Evolutionary conservation across 2,329 filamentous ascomycete species (phyloP).

Genomic region (Diaporthe humulicola): DNA sequence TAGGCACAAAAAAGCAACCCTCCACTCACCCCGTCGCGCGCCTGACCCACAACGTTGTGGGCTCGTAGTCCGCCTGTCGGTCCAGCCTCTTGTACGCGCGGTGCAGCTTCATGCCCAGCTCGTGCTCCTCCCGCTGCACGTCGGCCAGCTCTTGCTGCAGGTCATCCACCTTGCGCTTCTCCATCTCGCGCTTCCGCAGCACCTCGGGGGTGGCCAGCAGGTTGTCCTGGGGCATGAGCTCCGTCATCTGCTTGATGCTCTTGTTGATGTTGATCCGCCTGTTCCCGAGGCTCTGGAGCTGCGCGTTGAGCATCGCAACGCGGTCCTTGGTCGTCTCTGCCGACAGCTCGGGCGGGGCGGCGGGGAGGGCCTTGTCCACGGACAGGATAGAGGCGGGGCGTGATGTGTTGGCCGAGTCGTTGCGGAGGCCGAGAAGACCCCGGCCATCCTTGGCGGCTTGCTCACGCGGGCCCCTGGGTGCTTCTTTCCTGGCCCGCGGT

Average conservation of each 20-base stretch:
- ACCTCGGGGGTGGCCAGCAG: conserved; percentile 77
- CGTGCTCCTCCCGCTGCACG: conserved; percentile 81
- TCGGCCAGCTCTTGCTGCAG: conserved; percentile 78
- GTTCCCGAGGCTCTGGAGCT: conserved; percentile 74
- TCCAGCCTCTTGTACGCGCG: conserved; percentile 82
- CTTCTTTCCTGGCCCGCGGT: conserved; percentile 27
- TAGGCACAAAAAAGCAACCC: conserved; percentile 3
- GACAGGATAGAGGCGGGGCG: conserved; percentile 51
- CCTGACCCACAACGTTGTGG: conserved; percentile 82
- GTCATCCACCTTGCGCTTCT: conserved; percentile 76
- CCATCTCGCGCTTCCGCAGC: conserved; percentile 64
- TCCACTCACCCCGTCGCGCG: conserved; percentile 71
- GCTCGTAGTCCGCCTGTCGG: conserved; percentile 73
- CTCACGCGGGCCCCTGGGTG: conserved; percentile 25
- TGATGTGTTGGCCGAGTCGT: conserved; percentile 35
- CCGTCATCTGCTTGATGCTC: conserved; percentile 82
- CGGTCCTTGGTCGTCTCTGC: conserved; percentile 68
- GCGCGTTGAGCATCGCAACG: conserved; percentile 75
- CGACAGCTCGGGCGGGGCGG: conserved; percentile 69
- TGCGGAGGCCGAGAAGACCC: conserved; percentile 14
- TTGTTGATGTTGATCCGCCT: conserved; percentile 79
- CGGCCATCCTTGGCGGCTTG: not conserved
- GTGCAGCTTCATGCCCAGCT: conserved; percentile 81
- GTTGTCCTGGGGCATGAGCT: conserved; percentile 80
- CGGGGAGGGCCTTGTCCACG: conserved; percentile 70